Percentiles rank a stretch among this genome's conserved stretches.
phyloP scores from a whole-genome alignment of 2,329 filamentous ascomycete genomes.

The Karstenula rhodostoma region DNA sequence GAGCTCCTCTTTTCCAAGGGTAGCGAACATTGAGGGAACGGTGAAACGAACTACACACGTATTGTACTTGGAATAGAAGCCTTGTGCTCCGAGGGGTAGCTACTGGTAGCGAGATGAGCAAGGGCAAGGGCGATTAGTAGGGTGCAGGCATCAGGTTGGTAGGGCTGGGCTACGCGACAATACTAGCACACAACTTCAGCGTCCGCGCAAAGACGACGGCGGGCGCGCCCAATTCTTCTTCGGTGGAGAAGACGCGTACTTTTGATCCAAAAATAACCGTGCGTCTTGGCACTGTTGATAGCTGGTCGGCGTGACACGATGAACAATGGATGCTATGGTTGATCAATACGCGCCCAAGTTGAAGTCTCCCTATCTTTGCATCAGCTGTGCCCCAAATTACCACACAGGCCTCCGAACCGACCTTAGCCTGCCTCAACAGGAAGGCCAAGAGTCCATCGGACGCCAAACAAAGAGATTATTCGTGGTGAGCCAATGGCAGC shows the following conservation, averaged over 20 bases:
- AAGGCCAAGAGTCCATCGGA: neutral
- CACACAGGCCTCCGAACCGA: neutral
- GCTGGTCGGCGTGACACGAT: neutral
- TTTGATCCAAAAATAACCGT: slow-evolving; percentile 7
- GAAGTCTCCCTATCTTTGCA: slow-evolving; percentile 2
- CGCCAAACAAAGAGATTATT: neutral
- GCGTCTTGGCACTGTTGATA: neutral
- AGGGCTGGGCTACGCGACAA: slow-evolving; percentile 14
- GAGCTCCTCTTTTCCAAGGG: neutral
- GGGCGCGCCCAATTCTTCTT: neutral
- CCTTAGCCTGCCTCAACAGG: neutral
- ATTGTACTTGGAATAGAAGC: slow-evolving; percentile 17
- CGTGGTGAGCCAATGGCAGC: neutral
- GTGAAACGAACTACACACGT: slow-evolving; percentile 14
- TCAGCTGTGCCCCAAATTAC: neutral
- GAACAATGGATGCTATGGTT: neutral
- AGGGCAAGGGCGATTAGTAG: slow-evolving; percentile 22
- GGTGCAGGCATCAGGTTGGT: neutral
- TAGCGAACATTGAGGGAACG: neutral
- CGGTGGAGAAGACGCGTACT: slow-evolving; percentile 7
- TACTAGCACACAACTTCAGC: slow-evolving; percentile 9
- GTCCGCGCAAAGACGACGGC: slow-evolving; percentile 6
- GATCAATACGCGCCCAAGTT: slow-evolving; percentile 1
- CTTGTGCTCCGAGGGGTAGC: slow-evolving; percentile 1
- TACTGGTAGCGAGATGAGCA: slow-evolving; percentile 17